A percentile compares a stretch with the other conserved stretches of the same genome.
These are phyloP conservation scores for Cornus controversa DNA, from an alignment of 148 eudicot species.

Conservation along the genomic window DNA sequence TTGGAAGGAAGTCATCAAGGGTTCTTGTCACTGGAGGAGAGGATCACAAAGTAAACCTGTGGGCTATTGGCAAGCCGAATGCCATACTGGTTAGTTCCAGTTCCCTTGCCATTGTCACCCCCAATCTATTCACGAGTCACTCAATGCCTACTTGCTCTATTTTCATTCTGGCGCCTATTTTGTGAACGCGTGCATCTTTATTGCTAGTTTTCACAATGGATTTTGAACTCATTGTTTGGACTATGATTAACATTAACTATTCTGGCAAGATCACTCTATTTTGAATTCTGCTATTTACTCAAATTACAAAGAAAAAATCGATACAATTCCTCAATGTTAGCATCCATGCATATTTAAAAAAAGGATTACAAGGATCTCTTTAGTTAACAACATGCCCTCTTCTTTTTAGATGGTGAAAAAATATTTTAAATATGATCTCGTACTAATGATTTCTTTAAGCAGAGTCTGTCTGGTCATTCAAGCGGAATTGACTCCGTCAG, in stretches of 20 bases:
- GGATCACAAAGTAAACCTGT: slow-evolving; percentile 97
- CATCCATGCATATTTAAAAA: too few relatives aligned
- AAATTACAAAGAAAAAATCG: too few relatives aligned
- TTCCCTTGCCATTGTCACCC: background rate
- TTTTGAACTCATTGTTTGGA: background rate
- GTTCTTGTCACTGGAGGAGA: slow-evolving; percentile 97
- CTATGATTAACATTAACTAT: background rate
- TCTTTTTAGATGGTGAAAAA: too few relatives aligned
- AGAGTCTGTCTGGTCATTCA: slow-evolving; percentile 96
- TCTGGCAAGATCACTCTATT: background rate
- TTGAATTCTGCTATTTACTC: too few relatives aligned
- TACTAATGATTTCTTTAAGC: slow-evolving; percentile 22
- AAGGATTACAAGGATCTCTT: too few relatives aligned
- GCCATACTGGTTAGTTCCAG: slow-evolving; percentile 74
- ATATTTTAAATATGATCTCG: background rate
- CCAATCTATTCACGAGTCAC: background rate
- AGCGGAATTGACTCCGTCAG: slow-evolving; percentile 97
- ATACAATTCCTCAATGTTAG: too few relatives aligned
- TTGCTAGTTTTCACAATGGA: slow-evolving; percentile 4
- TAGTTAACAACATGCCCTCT: too few relatives aligned
- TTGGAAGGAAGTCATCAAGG: slow-evolving; percentile 93
- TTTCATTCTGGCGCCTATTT: background rate
- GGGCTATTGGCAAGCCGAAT: slow-evolving; percentile 99
- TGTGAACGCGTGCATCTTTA: background rate
- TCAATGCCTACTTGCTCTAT: background rate